A percentile compares a stretch with the other conserved stretches of the same genome.
Evolutionary conservation across 2,329 filamentous ascomycete species (phyloP).

Genomic region (Penicillium sp.): DNA sequence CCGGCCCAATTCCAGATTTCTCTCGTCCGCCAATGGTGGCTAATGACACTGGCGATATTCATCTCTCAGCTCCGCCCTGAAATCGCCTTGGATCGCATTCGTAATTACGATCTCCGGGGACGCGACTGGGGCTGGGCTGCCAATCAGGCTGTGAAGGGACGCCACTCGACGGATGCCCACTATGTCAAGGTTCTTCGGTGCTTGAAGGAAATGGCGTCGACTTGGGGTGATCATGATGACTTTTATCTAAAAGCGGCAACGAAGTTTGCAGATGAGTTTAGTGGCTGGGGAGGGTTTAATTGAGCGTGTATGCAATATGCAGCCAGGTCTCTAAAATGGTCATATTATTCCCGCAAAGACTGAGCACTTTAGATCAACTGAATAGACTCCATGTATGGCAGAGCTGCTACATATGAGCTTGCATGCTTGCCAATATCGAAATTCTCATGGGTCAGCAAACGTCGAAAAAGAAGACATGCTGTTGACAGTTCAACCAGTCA

Average conservation of each 20-base stretch:
- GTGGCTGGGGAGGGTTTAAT: slow-evolving; percentile 64
- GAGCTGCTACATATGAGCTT: no score
- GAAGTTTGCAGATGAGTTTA: slow-evolving; percentile 49
- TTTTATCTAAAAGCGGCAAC: slow-evolving; percentile 52
- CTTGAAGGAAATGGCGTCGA: slow-evolving; percentile 30
- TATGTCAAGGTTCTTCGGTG: slow-evolving; percentile 80
- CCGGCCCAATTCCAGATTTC: slow-evolving; percentile 68
- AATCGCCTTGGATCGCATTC: slow-evolving; percentile 65
- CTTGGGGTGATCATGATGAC: slow-evolving; percentile 46
- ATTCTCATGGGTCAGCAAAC: no score
- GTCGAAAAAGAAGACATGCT: no score
- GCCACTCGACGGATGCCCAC: slow-evolving; percentile 70
- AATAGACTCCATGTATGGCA: no score
- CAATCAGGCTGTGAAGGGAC: slow-evolving; percentile 65
- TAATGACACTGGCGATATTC: slow-evolving; percentile 75
- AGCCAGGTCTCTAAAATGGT: no score
- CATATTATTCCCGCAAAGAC: no score
- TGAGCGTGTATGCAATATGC: no score
- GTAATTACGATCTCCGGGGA: slow-evolving; percentile 57
- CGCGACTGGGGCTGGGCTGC: slow-evolving; percentile 76
- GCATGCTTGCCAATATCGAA: no score
- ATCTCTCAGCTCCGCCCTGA: slow-evolving; percentile 70
- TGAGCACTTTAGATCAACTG: no score
- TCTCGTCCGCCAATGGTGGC: slow-evolving; percentile 84
- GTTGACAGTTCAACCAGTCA: no score